Base-by-base conservation (phyloP, 768 basidiomycete genomes). In the Hypholoma fasciculare region DNA sequence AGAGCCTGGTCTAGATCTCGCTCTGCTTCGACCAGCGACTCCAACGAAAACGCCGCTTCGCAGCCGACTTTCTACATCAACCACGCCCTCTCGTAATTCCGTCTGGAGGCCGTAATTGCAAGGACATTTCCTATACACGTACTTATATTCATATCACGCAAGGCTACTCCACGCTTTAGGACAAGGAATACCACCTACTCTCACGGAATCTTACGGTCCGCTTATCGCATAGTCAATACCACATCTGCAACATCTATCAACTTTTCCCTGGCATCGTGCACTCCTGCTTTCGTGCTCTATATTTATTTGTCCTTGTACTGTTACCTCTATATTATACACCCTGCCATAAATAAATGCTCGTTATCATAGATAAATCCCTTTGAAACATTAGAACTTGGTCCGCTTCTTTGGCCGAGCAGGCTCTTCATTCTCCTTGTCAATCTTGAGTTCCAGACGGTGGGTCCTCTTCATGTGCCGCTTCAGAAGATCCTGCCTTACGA, bases 401-500 rank as follows among this genome's bases (percentile, higher is more conserved):
- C 61, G 60, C 57, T 69, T 69, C 56, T 60, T 69, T 13, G 65
- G 68, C 11, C 68, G 61, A 50, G 47, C 50, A 27, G 52, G 55
- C 19, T 61, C 60, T 26, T 65, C 62, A 50, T 66, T 72, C 56
- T 64, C 69, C 55, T 74, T 65, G 17, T 77, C 73, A 48, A 70
- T 69, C 47, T 69, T 71, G 62, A 62, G 43, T 43, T 70, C 72
- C 12, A 74, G 38, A 5, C 74, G 74, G 62, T 90, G 88, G 6
- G 79, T 78, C 55, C 83, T 78, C 63, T 80, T 82, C 72, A 83
- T 71, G 66, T 90, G 88, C 61, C 88, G 78, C 65, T 79, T 86
- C 54, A 89, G 74, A 34, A 90, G 77, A 65, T 90, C 88, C 65
- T 85, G 85, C 43, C 88, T 82, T 47, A 83, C 83, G 57, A 88